phyloP scores from a whole-genome alignment of 225 moss, liverwort and hornwort species.

The Pseudisothecium myosuroides region DNA sequence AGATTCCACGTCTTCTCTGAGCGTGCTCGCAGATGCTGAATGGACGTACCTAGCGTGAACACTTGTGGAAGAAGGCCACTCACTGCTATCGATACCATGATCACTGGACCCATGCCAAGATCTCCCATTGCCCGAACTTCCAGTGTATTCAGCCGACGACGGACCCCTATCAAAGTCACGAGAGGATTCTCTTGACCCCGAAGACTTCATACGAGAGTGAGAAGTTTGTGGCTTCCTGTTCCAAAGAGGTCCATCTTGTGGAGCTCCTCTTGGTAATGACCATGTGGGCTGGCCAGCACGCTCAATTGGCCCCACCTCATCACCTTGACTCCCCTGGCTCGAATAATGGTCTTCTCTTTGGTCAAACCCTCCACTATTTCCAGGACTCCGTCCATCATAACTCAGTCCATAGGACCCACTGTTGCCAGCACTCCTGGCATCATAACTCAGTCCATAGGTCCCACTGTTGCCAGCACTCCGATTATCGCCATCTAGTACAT shows the following conservation, averaged over 20 bases:
- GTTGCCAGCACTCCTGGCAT: conserved; percentile 1
- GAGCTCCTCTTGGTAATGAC: conserved; percentile 4
- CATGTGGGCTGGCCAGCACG: conserved; percentile 4
- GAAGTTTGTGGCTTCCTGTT: background rate
- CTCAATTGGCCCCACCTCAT: background rate
- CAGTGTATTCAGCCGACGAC: conserved; percentile 7
- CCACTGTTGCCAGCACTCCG: conserved; percentile 10
- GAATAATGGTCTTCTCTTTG: background rate
- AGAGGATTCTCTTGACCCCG: conserved; percentile 32
- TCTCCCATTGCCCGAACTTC: conserved; percentile 13
- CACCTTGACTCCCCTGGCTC: conserved; percentile 2
- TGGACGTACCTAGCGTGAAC: conserved; percentile 4
- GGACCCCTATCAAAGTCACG: conserved; percentile 12
- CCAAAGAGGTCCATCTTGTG: conserved; percentile 25
- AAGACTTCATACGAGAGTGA: conserved; percentile 4
- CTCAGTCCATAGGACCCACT: conserved; percentile 5
- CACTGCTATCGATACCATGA: conserved; percentile 13
- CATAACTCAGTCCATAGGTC: background rate
- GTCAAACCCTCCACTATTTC: conserved; percentile 1
- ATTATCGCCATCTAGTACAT: background rate
- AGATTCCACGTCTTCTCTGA: conserved; percentile 7
- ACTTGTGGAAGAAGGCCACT: conserved; percentile 13
- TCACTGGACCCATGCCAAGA: conserved; percentile 26
- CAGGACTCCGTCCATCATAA: conserved; percentile 3
- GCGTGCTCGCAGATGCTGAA: conserved; percentile 23